phyloP scores from a whole-genome alignment of 2,329 filamentous ascomycete genomes.

The Claviceps sp. region DNA sequence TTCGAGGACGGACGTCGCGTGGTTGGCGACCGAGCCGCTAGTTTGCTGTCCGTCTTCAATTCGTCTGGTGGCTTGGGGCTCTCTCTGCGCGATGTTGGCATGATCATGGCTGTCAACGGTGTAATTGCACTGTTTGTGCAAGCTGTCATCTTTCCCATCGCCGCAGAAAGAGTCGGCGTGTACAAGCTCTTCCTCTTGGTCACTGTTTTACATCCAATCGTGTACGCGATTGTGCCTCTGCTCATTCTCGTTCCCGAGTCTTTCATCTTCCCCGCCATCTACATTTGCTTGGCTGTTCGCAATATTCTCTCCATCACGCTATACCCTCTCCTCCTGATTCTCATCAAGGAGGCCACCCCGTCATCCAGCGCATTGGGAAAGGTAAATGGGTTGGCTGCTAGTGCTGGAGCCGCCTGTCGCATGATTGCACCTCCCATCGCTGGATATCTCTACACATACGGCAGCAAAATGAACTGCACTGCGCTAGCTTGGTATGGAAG shows the following conservation, averaged over 20 bases:
- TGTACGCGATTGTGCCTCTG: slow-evolving; percentile 45
- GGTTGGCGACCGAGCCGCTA: slow-evolving; percentile 20
- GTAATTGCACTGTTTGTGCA: slow-evolving; percentile 46
- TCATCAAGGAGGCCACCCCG: slow-evolving; percentile 54
- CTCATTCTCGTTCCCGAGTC: slow-evolving; percentile 41
- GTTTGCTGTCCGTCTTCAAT: slow-evolving; percentile 33
- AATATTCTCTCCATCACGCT: slow-evolving; percentile 49
- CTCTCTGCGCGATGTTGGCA: slow-evolving; percentile 47
- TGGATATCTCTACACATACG: slow-evolving; percentile 49
- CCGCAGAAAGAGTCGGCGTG: slow-evolving; percentile 44
- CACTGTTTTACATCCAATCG: slow-evolving; percentile 46
- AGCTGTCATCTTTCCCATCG: slow-evolving; percentile 46
- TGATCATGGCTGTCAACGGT: slow-evolving; percentile 47
- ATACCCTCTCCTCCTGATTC: slow-evolving; percentile 53
- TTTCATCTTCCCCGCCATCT: slow-evolving; percentile 43
- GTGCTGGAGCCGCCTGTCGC: slow-evolving; percentile 50
- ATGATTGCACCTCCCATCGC: slow-evolving; percentile 54
- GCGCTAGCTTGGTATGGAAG: slow-evolving; percentile 52
- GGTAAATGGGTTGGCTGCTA: slow-evolving; percentile 54
- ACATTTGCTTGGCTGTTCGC: slow-evolving; percentile 41
- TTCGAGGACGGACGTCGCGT: slow-evolving; percentile 59
- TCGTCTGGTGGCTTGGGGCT: slow-evolving; percentile 50
- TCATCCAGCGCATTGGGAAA: slow-evolving; percentile 42
- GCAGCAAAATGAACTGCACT: slow-evolving; percentile 44
- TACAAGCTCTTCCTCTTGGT: slow-evolving; percentile 45